Evolutionary conservation across 2,329 filamentous ascomycete species (phyloP).

Genomic region (Elsinoe arachidis): DNA sequence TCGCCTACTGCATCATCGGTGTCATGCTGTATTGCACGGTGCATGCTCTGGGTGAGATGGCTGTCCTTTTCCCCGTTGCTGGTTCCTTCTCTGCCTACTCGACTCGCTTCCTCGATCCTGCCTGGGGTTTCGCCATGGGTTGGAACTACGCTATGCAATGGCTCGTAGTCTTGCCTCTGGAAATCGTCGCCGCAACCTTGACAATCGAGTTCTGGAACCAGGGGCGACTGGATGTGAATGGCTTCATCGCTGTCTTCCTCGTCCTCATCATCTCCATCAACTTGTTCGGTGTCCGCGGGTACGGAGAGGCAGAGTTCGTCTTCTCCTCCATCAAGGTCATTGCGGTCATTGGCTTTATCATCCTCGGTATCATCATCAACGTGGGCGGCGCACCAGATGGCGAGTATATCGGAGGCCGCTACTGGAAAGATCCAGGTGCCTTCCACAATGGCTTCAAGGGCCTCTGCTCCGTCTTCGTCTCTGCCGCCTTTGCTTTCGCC

Average conservation of each 20-base stretch:
- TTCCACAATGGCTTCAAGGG: conserved; percentile 55
- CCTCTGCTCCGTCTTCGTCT: conserved; percentile 56
- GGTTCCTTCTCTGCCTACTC: conserved; percentile 30
- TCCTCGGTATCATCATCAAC: conserved; percentile 53
- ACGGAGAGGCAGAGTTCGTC: conserved; percentile 30
- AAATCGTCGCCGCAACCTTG: conserved; percentile 27
- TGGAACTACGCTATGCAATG: conserved; percentile 30
- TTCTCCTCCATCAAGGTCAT: conserved; percentile 29
- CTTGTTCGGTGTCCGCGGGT: conserved; percentile 27
- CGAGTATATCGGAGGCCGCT: conserved; percentile 52
- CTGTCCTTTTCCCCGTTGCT: conserved; percentile 28
- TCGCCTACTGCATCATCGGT: conserved; percentile 26
- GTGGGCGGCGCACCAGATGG: conserved; percentile 36
- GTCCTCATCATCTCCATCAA: conserved; percentile 26
- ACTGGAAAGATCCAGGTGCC: conserved; percentile 30
- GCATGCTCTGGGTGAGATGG: conserved; percentile 29
- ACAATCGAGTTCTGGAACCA: conserved; percentile 28
- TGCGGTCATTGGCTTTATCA: conserved; percentile 54
- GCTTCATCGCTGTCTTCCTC: conserved; percentile 26
- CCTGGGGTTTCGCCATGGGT: conserved; percentile 30
- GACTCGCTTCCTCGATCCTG: conserved; percentile 27
- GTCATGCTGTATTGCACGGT: conserved; percentile 28
- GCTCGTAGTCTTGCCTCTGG: conserved; percentile 27
- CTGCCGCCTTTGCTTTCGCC: conserved; percentile 54
- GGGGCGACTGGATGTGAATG: conserved; percentile 15